Evolutionary conservation across 2,329 filamentous ascomycete genomes (phyloP), one percentile per base, ranked within the genome.

Genomic region (Aspergillus sp.): DNA sequence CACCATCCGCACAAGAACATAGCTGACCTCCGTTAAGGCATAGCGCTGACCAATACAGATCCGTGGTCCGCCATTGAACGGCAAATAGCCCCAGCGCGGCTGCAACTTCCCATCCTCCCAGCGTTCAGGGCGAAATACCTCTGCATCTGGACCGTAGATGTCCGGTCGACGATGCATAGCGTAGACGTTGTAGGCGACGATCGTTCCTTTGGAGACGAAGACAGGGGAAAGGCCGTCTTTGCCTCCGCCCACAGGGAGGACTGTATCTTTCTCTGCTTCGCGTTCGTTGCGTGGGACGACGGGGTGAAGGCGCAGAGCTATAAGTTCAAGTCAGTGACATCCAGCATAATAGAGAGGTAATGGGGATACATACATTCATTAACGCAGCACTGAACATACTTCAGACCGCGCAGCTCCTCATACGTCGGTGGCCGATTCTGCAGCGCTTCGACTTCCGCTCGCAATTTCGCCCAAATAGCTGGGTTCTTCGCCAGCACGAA

Each of bases 261-360:
- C 89, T 3, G 90, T 92, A 77, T 92, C 89, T 36, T 36, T 36
- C 25, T 90, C 80, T 13, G 90, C 84, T 21, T 87, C 77, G 61
- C 91, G 87, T 53, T 90, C 82, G 76, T 92, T 93, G 79, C 88
- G 88, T 1, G 91, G 90, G 2, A 93, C 88, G n/a, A 85, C 81
- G 0, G 90, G 90, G 74, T 92, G 91, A 10, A 92, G 78, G 13
- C 90, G 87, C 43, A 92, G 89, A 3, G 36, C 28, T 47, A 10
- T 43, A 1, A 43, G n/a, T 43, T 17, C 17, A 17, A 4, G 39
- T 43, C 15, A 43, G n/a, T 17, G 8, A 41, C 0, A 23, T 10
- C 8, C 0, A 19, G 6, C 39, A 43, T 3, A 43, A 8, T 3
- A 10, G 17, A 17, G 8, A 19, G 30, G 12, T 13, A 4, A 17